Evolutionary conservation across 768 basidiomycete species (phyloP), one percentile per base, ranked within the genome.

Genomic region (Suillus subaureus): DNA sequence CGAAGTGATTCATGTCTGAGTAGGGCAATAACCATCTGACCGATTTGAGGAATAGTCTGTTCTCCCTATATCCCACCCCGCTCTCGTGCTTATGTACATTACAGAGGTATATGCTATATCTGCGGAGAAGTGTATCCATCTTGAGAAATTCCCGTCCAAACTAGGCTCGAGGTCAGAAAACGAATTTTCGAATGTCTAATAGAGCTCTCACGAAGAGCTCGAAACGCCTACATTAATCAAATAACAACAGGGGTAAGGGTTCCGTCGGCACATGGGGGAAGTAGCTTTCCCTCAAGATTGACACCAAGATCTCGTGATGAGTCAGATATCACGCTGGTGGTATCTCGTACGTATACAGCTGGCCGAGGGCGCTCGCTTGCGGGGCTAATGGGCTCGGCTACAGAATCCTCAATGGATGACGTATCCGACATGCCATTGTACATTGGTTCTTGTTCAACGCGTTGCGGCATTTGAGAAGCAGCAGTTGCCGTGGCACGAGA

Each of bases 401-500:
- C 68, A 2, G 77, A 78, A 45, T 78, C 77, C n/a, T 77, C 77
- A n/a, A 79, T 47, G 21, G 78, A 79, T 28, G 78, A 79, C 56
- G 75, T 69, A 63, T 79, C 78, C 23, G 78, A 79, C 63, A 76
- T 69, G 61, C 70, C 75, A 58, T 66, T 74, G 61, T 69, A 72
- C 67, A 70, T 43, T 47, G 67, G 61, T 61, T 74, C 76, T 43
- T 62, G 73, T 63, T 77, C 74, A 23, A 71, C 18, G n/a, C 64
- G 68, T 65, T 66, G 71, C 21, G 70, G 69, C 67, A 68, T 71
- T 45, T 69, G 63, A 65, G 73, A 69, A 16, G 75, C 51, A 0
- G 80, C 68, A 3, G 77, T 73, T 0, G 77, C 77, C 16, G 87
- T 88, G 61, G 66, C 72, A 66, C 88, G 80, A 35, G 87, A 81